Evolutionary conservation across 1,284 basidiomycete genomes (phyloP), one percentile per base, ranked within the genome.

Genomic region (Trichosporon asahii): DNA sequence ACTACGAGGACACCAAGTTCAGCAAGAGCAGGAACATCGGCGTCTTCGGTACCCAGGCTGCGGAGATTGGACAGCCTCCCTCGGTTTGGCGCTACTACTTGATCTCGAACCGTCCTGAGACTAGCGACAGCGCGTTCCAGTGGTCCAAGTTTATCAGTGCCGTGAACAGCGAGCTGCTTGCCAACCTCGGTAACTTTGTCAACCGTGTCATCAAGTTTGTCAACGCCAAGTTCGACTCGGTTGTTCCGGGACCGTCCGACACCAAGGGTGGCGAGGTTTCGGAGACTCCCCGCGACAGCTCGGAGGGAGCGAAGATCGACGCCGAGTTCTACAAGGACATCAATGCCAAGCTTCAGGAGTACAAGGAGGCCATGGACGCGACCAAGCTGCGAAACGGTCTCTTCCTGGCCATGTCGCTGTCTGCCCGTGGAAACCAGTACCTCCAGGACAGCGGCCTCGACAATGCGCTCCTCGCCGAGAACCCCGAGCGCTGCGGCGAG

Each of bases 1-100:
- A 98, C 81, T 99, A 99, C 83, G 97, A 99, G 83, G 94, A 94
- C 68, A 96, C 95, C 66, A 99, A 99, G 83, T 99, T 99, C 87
- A 97, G 94, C 69, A 99, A 99, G 85, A 95, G 94, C 77, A 90
- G 93, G 76, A 95, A 95, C 76, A 90, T 98, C 70, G 97, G 97
- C 70, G 97, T 99, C 0, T 99, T 99, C 75, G 97, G 97, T 40
- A 94, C 95, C 75, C 91, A 91, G 49, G 97, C 97, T 0, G 92
- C 89, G 76, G 93, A 97, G 73, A 97, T 95, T 9, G 94, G 94
- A 6, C 91, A 98, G 57, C 92, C 95, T 35, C 85, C 94, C 0
- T 94, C 93, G 0, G 96, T 99, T 2, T 99, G 96, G 97, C 88
- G 97, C 73, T 99, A 98, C 84, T 99, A 98, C 84, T 87, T 99